Base-by-base conservation (phyloP, 306 rosid genomes). In the Vigna unguiculata region DNA sequence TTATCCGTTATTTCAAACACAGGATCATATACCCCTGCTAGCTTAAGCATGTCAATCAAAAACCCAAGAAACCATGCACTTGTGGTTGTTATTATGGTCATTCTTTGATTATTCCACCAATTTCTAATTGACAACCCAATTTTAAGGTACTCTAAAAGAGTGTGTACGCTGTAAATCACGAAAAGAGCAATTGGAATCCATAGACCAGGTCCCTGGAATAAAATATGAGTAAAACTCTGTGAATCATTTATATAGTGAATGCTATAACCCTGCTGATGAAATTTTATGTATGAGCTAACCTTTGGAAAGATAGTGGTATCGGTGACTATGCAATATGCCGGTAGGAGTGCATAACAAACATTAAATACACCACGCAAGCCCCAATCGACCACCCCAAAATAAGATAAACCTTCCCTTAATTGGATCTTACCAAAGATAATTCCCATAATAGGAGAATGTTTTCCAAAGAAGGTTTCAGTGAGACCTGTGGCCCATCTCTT, bases 31-130 rank as follows among this genome's bases (percentile, higher is more conserved):
- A 86, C 22, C 28, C 97, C 89, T 4, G 76, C 52, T 16, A 90
- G 64, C 78, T 91, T 83, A 19, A 78, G 25, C 12, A 88, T 45
- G 30, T 83, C 81, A 71, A 83, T 62, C 19, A 88, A 40, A 49
- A 90, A 17, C 51, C 93, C 89, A 3, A 88, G 67, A 17, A 89
- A 62, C 87, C 85, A 88, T 20, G 89, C 84, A 52, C 52, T 86
- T 34, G 69, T 62, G 52, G 89, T 3, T 38, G 4, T 80, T 9
- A 93, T 83, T 79, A 82, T 83, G n/a, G 57, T 40, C 96, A 87
- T 91, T 82, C 84, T 79, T 30, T 82, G 87, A 78, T 87, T 88
- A 58, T 93, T 93, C 98, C 98, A 88, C 93, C 98, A 93, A 9
- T 83, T 62, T 12, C 13, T 9, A 2, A 88, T 7, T 1, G 97